These are phyloP conservation scores for Verticillium dahliae DNA, from an alignment of 2,329 filamentous ascomycete genomes.

Conservation along the genomic window DNA sequence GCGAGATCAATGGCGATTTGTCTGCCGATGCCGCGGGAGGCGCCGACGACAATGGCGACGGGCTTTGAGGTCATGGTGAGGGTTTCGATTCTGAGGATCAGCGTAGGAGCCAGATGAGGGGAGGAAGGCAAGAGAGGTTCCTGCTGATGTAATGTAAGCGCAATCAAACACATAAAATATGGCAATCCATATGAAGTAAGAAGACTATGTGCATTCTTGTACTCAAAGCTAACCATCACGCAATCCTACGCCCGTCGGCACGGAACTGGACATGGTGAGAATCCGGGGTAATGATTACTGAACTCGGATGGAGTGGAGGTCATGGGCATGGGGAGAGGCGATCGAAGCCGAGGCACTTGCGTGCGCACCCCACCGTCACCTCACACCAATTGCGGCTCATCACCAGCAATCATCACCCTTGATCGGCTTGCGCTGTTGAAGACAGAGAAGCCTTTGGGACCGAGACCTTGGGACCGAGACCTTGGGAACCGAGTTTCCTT, in stretches of 20 bases:
- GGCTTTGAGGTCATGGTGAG: slow-evolving; percentile 7
- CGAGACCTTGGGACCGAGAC: too few species aligned
- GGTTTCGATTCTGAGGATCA: too few species aligned
- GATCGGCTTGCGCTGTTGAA: too few species aligned
- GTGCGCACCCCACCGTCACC: not conserved
- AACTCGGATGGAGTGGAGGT: not conserved
- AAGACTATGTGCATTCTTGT: too few species aligned
- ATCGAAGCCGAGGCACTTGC: not conserved
- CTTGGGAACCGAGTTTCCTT: too few species aligned
- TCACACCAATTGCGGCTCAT: not conserved
- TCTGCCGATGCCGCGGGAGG: slow-evolving; percentile 73
- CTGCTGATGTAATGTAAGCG: too few species aligned
- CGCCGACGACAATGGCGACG: slow-evolving; percentile 68
- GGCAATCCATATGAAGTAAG: too few species aligned
- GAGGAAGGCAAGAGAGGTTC: too few species aligned
- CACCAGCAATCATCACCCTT: not conserved
- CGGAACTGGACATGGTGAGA: not conserved
- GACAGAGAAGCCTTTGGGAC: too few species aligned
- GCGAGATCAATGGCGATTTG: slow-evolving; percentile 76
- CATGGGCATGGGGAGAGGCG: not conserved
- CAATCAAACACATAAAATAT: too few species aligned
- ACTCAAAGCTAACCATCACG: not conserved
- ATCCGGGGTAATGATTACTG: not conserved
- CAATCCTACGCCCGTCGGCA: not conserved
- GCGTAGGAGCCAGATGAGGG: too few species aligned